These are phyloP conservation scores for Neoarthrinium moseri DNA, from an alignment of 2,329 filamentous ascomycete species.

Conservation along the genomic window DNA sequence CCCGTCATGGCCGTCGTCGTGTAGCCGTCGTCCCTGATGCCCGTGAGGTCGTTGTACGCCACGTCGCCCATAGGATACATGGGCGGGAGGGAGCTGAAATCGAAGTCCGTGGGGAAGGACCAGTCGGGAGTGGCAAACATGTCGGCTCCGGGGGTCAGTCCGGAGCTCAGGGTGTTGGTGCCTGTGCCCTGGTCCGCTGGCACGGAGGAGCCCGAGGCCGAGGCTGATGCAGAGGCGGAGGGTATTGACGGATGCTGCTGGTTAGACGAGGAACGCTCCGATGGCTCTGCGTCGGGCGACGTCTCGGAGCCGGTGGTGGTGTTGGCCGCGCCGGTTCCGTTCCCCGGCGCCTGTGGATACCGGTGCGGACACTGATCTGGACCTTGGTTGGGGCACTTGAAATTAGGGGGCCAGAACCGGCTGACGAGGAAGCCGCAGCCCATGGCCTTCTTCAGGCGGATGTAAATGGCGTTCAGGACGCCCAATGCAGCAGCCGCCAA, in stretches of 20 bases:
- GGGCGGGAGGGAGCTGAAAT: constrained; percentile 51
- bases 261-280: no score
- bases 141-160: constrained; percentile 19
- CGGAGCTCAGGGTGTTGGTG: constrained; percentile 11
- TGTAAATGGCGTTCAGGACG: constrained; percentile 53
- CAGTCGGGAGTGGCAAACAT: constrained; percentile 30
- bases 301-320: not conserved
- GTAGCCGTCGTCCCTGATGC: constrained; percentile 29
- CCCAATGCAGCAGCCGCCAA: constrained; percentile 54
- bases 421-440: constrained; percentile 30
- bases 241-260: constrained; percentile 6
- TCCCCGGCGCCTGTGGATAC: not conserved
- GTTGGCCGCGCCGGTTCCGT: not conserved
- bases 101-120: constrained; percentile 43
- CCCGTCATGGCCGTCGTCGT: no score
- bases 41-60: constrained; percentile 54
- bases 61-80: constrained; percentile 58
- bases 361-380: no score
- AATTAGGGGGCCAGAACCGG: constrained; percentile 10
- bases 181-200: not conserved
- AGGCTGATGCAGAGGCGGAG: constrained; percentile 4
- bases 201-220: not conserved
- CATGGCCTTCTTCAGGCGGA: constrained; percentile 51
- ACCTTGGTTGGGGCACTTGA: constrained; percentile 4
- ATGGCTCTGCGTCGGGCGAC: not conserved